Base-by-base conservation (phyloP, 768 basidiomycete genomes). In the Mycena rebaudengoi region DNA sequence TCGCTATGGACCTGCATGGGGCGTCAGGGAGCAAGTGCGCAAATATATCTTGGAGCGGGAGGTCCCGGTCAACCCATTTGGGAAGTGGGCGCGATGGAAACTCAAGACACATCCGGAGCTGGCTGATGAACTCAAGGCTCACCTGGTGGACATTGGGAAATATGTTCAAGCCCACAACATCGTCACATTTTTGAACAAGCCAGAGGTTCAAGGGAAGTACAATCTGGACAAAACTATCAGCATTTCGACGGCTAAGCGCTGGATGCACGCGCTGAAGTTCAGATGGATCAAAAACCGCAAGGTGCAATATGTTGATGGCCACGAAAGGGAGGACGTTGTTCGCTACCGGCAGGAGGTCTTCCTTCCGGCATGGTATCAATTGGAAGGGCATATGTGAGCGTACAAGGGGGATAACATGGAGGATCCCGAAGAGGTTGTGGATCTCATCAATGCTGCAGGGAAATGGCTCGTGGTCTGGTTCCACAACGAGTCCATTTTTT, bases 231-330 rank as follows among this genome's bases (percentile, higher is more conserved):
- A 67, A 35, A 45, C 58, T 21, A 67, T 68, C 29, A 60, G 60
- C 1, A 39, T 67, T 6, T 20, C 62, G 2, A 75, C 75, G 5
- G 72, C 71, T 4, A 43, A 71, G 25, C 60, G 52, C n/a, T 73
- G 70, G 68, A 68, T 75, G 62, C 30, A 68, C 11, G 32, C 12
- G 12, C 43, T 69, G 35, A 66, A 54, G 4, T 74, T 60, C 51
- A 55, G 67, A 1, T 70, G 64, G 62, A 56, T 40, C 5, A 52
- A 60, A 21, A 62, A 21, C 0, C 67, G 62, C 1, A 69, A 53
- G 11, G 76, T 76, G 5, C 69, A 72, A 46, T 79, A 66, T 67
- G 67, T 73, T 28, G 78, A 80, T 68, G 78, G 79, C 3, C 72
- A 80, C 53, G 74, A 79, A 45, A 67, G 72, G 0, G 62, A 51